phyloP scores from a whole-genome alignment of 129 eudicot genomes.

The Pittosporum tobira region DNA sequence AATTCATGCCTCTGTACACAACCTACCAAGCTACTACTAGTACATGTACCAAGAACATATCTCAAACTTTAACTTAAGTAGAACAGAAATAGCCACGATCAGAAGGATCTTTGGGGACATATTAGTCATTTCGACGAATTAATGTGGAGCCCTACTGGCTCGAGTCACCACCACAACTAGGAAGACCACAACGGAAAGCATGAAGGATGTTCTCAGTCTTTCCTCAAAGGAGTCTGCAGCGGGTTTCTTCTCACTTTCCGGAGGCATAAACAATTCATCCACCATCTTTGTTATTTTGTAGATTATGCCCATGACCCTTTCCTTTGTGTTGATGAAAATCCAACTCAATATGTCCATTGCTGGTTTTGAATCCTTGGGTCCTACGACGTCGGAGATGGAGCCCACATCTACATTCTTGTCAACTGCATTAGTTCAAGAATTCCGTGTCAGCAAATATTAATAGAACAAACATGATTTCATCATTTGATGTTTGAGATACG shows the following conservation, averaged over 20 bases:
- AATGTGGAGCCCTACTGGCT: conserved; percentile 27
- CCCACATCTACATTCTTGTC: conserved; percentile 18
- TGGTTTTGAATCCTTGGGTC: conserved; percentile 27
- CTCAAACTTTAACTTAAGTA: neutral
- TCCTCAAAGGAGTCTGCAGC: conserved; percentile 28
- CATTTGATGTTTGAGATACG: neutral
- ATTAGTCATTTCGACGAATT: conserved; percentile 31
- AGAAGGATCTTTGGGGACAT: neutral
- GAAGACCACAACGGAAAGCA: conserved; percentile 52
- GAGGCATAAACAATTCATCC: conserved; percentile 28
- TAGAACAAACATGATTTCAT: neutral
- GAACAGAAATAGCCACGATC: neutral
- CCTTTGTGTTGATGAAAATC: conserved; percentile 45
- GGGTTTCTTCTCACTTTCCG: conserved; percentile 15
- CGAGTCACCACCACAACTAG: conserved; percentile 58
- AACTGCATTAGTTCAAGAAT: conserved; percentile 15
- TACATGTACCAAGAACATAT: too few species aligned
- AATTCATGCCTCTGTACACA: too few species aligned
- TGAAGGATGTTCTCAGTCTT: conserved; percentile 37
- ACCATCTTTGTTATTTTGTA: conserved; percentile 44
- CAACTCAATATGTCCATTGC: conserved; percentile 34
- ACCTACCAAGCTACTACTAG: neutral
- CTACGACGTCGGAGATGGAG: too few species aligned
- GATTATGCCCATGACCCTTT: conserved; percentile 45
- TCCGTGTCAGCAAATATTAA: neutral